Evolutionary conservation across 1,284 basidiomycete species (phyloP).

Genomic region (Grifola frondosa): DNA sequence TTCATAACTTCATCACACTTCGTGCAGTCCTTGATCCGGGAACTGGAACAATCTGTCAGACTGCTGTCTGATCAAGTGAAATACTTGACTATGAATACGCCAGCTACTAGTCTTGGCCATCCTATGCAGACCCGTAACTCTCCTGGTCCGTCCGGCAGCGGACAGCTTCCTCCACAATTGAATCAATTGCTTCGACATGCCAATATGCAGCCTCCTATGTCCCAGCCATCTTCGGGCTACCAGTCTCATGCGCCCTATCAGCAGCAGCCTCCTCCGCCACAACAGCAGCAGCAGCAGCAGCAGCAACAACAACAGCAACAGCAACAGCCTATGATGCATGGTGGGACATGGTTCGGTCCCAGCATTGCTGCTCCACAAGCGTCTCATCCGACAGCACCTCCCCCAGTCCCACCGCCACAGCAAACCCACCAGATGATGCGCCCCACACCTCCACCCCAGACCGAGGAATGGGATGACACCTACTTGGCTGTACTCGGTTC

Average conservation of each 20-base stretch:
- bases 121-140: slow-evolving; percentile 45
- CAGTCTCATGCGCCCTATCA: slow-evolving; percentile 24
- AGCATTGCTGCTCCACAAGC: slow-evolving; percentile 72
- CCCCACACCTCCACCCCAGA: slow-evolving; percentile 52
- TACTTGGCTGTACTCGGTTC: slow-evolving; percentile 70
- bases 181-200: slow-evolving; percentile 28
- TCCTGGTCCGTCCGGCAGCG: slow-evolving; percentile 33
- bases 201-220: slow-evolving; percentile 20
- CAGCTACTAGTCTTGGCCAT: slow-evolving; percentile 31
- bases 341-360: slow-evolving; percentile 54
- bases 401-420: slow-evolving; percentile 50
- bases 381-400: slow-evolving; percentile 69
- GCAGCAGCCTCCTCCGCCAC: slow-evolving; percentile 22
- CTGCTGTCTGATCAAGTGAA: slow-evolving; percentile 76
- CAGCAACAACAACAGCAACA: slow-evolving; percentile 33
- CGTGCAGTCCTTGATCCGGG: slow-evolving; percentile 64
- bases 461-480: slow-evolving; percentile 82
- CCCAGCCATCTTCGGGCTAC: slow-evolving; percentile 21
- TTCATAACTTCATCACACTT: slow-evolving; percentile 1
- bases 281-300: slow-evolving; percentile 32
- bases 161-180: slow-evolving; percentile 18
- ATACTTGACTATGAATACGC: slow-evolving; percentile 59
- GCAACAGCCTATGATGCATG: slow-evolving; percentile 42
- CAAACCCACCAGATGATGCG: slow-evolving; percentile 29
- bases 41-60: slow-evolving; percentile 74